These are phyloP conservation scores for Mariannaea sp. DNA, from an alignment of 2,329 filamentous ascomycete species.

Conservation along the genomic window DNA sequence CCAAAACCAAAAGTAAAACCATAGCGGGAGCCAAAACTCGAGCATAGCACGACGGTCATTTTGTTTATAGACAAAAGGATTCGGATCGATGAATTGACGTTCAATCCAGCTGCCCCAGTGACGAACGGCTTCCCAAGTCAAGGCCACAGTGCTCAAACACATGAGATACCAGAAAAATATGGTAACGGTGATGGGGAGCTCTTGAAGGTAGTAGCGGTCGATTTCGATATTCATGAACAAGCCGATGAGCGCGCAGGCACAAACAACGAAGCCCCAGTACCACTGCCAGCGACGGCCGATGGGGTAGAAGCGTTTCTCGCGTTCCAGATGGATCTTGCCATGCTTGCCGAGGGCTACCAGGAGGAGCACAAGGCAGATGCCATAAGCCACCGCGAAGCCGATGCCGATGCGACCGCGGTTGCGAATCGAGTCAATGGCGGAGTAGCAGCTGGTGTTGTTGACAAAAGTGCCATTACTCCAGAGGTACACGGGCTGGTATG, in stretches of 20 bases:
- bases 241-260: conserved; percentile 67
- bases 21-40: conserved; percentile 71
- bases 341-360: conserved; percentile 69
- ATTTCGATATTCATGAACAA: conserved; percentile 76
- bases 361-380: conserved; percentile 64
- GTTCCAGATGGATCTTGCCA: conserved; percentile 63
- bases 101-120: conserved; percentile 84
- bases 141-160: conserved; percentile 66
- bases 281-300: conserved; percentile 78
- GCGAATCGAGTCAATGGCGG: conserved; percentile 65
- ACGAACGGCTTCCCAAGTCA: conserved; percentile 76
- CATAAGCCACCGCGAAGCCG: conserved; percentile 65
- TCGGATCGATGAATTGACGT: conserved; percentile 71
- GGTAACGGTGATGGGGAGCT: conserved; percentile 71
- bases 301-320: conserved; percentile 70
- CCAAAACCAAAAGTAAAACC: conserved; percentile 75
- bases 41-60: conserved; percentile 65
- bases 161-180: conserved; percentile 76
- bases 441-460: conserved; percentile 74
- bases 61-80: conserved; percentile 65
- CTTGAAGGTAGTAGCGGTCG: conserved; percentile 73
- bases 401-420: conserved; percentile 65
- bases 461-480: conserved; percentile 70
- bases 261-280: conserved; percentile 73
- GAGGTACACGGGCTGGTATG: conserved; percentile 64